phyloP scores from a whole-genome alignment of 116 monocot genomes.

The Phalaenopsis hybrid region DNA sequence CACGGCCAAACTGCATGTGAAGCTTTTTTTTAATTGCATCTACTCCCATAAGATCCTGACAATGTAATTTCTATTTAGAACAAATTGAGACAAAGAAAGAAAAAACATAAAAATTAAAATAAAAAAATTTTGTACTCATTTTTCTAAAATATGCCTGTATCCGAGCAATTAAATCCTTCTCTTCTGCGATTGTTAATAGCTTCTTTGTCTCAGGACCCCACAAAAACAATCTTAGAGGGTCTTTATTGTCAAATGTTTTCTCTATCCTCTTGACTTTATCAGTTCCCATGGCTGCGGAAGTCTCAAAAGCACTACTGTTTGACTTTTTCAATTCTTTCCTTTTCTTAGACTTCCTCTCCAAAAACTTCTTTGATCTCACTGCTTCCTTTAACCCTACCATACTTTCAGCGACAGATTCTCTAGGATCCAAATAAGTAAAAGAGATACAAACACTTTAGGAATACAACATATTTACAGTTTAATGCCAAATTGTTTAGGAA shows the following conservation, averaged over 20 bases:
- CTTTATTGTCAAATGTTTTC: conserved; percentile 38
- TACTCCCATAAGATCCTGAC: conserved; percentile 64
- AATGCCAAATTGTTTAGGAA: conserved; percentile 2
- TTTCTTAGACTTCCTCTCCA: conserved; percentile 62
- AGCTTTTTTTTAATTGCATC: conserved; percentile 67
- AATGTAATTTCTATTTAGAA: not conserved
- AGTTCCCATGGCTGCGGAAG: conserved; percentile 7
- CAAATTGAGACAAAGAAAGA: not conserved
- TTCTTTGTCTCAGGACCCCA: conserved; percentile 59
- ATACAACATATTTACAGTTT: not conserved
- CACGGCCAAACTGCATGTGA: conserved; percentile 44
- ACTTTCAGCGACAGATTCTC: conserved; percentile 13
- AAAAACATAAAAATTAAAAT: not conserved
- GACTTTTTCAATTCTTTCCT: conserved; percentile 36
- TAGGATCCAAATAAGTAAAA: conserved; percentile 28
- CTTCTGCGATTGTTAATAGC: conserved; percentile 73
- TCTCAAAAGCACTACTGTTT: conserved; percentile 11
- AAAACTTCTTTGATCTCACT: conserved; percentile 46
- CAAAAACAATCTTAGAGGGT: conserved; percentile 71
- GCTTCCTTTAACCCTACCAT: conserved; percentile 13
- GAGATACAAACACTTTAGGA: not conserved
- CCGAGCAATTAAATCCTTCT: conserved; percentile 53
- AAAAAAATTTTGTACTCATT: not conserved
- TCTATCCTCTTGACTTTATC: conserved; percentile 40
- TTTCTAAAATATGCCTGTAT: conserved; percentile 62